Evolutionary conservation across 495 filamentous ascomycete species (phyloP), one percentile per base, ranked within the genome.

Genomic region (Trichoderma orchidacearum): DNA sequence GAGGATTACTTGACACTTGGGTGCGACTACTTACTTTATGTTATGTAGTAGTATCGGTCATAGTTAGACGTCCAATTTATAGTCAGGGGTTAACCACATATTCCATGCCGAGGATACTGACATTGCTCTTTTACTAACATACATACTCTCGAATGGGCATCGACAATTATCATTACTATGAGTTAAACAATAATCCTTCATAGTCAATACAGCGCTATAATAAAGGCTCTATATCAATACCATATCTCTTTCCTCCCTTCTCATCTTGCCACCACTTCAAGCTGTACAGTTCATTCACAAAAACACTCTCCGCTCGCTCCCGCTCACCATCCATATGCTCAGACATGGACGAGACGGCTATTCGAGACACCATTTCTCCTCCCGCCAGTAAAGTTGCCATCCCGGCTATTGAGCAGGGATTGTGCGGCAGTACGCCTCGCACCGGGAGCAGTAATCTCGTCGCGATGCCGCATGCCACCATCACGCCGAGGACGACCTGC

Each of bases 341-440:
- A 31, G 30, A 4, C n/a, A 12, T 30, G 11, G 27, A 28, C 25
- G 51, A 60, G 32, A 62, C 52, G 51, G 64, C 66, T 31, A 65
- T 64, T 48, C 65, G 63, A 52, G 61, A 64, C 30, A 57, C 60
- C 25, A 65, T 64, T 35, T 59, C 25, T 18, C 30, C 35, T 7
- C 41, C 35, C 1, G 62, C 58, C 12, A 55, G 36, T 21, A 32
- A 27, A 18, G 21, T 54, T 17, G 53, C 53, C 30, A 30, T 36
- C 2, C 53, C 53, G 18, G 53, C 53, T 7, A 54, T 27, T 13
- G 53, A 54, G 53, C 53, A 54, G 5, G 53, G 53, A 27, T 54
- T 36, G 30, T 54, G 30, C 31, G 53, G 53, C 29, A 54, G 18
- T 5, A 54, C 53, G 7, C 36, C 53, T 27, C 18, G 3, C 4